phyloP scores from a whole-genome alignment of 441 rosid species.

The Bocquillonia castaneifolia region DNA sequence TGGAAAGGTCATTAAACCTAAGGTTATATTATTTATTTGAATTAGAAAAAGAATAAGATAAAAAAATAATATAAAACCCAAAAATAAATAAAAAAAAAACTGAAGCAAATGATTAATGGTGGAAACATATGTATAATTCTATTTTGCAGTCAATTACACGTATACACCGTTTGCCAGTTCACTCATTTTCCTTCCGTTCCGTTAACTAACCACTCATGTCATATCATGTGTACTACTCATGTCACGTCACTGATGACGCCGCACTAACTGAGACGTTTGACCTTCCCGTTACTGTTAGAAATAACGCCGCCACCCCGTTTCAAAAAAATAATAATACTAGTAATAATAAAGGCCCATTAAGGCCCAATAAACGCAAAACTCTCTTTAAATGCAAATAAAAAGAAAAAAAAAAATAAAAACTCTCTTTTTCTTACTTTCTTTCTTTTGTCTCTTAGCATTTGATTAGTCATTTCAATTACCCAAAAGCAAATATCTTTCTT shows the following conservation, averaged over 20 bases:
- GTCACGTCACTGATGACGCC: slow-evolving; percentile 21
- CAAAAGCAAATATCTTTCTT: slow-evolving; percentile 5
- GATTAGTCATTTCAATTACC: slow-evolving; percentile 18
- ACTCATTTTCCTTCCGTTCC: slow-evolving; percentile 13
- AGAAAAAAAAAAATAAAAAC: neutral
- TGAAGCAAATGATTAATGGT: too few relatives aligned
- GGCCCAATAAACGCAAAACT: slow-evolving; percentile 12
- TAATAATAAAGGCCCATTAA: slow-evolving; percentile 15
- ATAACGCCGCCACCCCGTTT: neutral
- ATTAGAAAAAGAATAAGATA: too few relatives aligned
- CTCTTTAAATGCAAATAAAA: neutral
- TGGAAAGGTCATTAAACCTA: too few relatives aligned
- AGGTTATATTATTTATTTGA: too few relatives aligned
- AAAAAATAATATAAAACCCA: too few relatives aligned
- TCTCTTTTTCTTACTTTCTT: slow-evolving; percentile 13
- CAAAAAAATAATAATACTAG: too few relatives aligned
- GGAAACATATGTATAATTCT: too few relatives aligned
- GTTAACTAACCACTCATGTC: neutral
- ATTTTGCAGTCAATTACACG: too few relatives aligned
- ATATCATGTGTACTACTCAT: neutral
- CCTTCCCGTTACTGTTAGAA: slow-evolving; percentile 12
- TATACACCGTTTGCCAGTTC: slow-evolving; percentile 50
- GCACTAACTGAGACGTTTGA: slow-evolving; percentile 14
- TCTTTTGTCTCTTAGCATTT: too few relatives aligned
- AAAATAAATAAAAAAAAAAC: too few relatives aligned